These are phyloP conservation scores for Parachaetomium inaequale DNA, from an alignment of 495 filamentous ascomycete genomes.

Conservation along the genomic window DNA sequence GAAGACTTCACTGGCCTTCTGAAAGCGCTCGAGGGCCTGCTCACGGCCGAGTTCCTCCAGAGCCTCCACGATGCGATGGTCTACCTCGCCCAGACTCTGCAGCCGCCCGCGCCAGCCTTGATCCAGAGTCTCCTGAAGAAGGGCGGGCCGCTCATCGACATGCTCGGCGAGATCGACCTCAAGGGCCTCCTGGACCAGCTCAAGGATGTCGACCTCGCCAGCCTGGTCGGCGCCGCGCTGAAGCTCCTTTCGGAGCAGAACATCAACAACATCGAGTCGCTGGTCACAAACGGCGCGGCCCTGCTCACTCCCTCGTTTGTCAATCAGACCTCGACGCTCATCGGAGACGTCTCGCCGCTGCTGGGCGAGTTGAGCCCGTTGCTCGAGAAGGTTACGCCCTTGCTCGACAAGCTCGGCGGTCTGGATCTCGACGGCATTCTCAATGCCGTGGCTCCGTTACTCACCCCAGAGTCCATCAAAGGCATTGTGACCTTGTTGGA, in stretches of 20 bases:
- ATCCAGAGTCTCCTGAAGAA: conserved; percentile 29
- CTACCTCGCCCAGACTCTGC: conserved; percentile 31
- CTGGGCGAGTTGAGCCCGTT: conserved; percentile 9
- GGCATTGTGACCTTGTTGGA: conserved; percentile 37
- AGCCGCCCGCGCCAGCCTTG: conserved; percentile 32
- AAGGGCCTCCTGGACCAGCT: conserved; percentile 24
- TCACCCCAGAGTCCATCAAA: conserved; percentile 39
- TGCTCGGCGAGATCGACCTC: conserved; percentile 31
- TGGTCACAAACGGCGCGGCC: conserved; percentile 3
- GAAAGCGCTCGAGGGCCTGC: conserved; percentile 25
- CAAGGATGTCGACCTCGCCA: conserved; percentile 5
- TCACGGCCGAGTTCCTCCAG: conserved; percentile 34
- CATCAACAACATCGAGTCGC: conserved; percentile 7
- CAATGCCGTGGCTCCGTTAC: conserved; percentile 28
- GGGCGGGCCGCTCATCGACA: conserved; percentile 31
- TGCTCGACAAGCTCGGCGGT: conserved; percentile 28
- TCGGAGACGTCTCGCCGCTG: conserved; percentile 2
- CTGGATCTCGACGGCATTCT: conserved; percentile 31
- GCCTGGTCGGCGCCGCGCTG: conserved; percentile 6
- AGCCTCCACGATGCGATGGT: conserved; percentile 34
- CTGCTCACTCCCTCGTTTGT: background rate
- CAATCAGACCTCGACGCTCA: conserved; percentile 8
- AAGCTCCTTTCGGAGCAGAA: conserved; percentile 8
- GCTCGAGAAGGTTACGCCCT: conserved; percentile 26
- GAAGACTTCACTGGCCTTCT: conserved; percentile 22